These are phyloP conservation scores for Bipolaris cookei DNA, from an alignment of 2,329 filamentous ascomycete species.

Conservation along the genomic window DNA sequence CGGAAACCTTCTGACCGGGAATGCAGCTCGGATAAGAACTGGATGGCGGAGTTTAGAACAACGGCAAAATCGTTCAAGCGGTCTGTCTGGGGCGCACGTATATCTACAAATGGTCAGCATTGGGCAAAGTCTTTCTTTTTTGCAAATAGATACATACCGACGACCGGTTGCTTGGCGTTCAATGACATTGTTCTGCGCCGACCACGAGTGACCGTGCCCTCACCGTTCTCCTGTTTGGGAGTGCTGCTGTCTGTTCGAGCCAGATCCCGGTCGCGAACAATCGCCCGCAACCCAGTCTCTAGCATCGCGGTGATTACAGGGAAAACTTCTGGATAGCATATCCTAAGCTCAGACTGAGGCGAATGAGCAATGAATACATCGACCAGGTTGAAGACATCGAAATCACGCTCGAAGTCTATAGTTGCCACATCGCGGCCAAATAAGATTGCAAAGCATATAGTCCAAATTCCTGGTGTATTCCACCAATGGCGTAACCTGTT, in stretches of 20 bases:
- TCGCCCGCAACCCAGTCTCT: slow-evolving; percentile 74
- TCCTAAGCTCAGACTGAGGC: slow-evolving; percentile 58
- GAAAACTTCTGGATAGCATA: slow-evolving; percentile 78
- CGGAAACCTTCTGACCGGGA: slow-evolving; percentile 76
- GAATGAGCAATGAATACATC: slow-evolving; percentile 67
- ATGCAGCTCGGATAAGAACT: slow-evolving; percentile 81
- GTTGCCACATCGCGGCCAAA: slow-evolving; percentile 82
- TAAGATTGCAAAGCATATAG: slow-evolving; percentile 83
- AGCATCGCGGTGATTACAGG: slow-evolving; percentile 85
- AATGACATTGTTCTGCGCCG: slow-evolving; percentile 71
- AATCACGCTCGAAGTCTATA: slow-evolving; percentile 73
- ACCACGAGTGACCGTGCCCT: slow-evolving; percentile 45
- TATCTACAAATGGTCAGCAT: slow-evolving; percentile 36
- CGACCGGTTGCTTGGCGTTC: slow-evolving; percentile 59
- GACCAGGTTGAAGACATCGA: slow-evolving; percentile 76
- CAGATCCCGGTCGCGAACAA: slow-evolving; percentile 45
- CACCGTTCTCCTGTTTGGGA: slow-evolving; percentile 26
- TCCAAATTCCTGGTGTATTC: slow-evolving; percentile 84
- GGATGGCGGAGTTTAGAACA: slow-evolving; percentile 76
- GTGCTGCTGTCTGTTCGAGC: slow-evolving; percentile 24
- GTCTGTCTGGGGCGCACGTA: slow-evolving; percentile 42
- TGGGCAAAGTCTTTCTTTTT: too few species aligned
- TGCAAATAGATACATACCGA: slow-evolving; percentile 30
- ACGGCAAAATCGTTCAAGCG: slow-evolving; percentile 63
- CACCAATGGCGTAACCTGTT: slow-evolving; percentile 85